Base-by-base conservation (phyloP, 139 green algal species). In the Volvox africanus region DNA sequence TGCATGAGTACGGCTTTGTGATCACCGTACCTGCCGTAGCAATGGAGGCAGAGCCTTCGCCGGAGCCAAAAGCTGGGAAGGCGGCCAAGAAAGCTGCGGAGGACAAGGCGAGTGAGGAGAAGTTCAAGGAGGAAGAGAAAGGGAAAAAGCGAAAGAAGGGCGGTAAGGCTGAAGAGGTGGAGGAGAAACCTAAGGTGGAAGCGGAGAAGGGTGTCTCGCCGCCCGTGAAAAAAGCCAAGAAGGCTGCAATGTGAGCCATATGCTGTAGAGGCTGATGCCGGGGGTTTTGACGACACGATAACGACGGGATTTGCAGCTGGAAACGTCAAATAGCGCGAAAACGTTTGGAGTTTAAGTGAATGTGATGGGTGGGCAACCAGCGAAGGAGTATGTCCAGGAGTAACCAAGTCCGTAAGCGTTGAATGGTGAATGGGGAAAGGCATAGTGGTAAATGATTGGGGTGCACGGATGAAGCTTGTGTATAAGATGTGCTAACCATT, bases 221-320 rank as follows among this genome's bases (percentile, higher is more conserved):
- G 0, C 32, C 82, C 5, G 83, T 65, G 0, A 89, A 89, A 68
- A 89, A 89, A 68, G 67, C 84, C 28, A 89, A 89, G 84, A 89
- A 89, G 84, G 35, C 67, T 1, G 78, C 28, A 19, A 71, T 71
- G 80, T 86, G 24, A 71, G 28, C 26, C 78, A 33, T 9, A n/a
- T 55, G 44, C 44, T 9, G 44, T n/a, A n/a, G n/a, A n/a, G n/a
- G n/a, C n/a, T n/a, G n/a, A n/a, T n/a, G n/a, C n/a, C n/a, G n/a
- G n/a, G n/a, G n/a, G n/a, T n/a, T n/a, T n/a, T n/a, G n/a, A n/a
- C n/a, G n/a, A n/a, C n/a, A n/a, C n/a, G n/a, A n/a, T n/a, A 55
- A 55, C 9, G 44, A 5, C 44, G 9, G 44, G 44, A 55, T 55
- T n/a, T n/a, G n/a, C n/a, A n/a, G n/a, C n/a, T n/a, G n/a, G n/a